Conservation (phyloP, 257 asterid species). For the Nemophila menziesii region DNA sequence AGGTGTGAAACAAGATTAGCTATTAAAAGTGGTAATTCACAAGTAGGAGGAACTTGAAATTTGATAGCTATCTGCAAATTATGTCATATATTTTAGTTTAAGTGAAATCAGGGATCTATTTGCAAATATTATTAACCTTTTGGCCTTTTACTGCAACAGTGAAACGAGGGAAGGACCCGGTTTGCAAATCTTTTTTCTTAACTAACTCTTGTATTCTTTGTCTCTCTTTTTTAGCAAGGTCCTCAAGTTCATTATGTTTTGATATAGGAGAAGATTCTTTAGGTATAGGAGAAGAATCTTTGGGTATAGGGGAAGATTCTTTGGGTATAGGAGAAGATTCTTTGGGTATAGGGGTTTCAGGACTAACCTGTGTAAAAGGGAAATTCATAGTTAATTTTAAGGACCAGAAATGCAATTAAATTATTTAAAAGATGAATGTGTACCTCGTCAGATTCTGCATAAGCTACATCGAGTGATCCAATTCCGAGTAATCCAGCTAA, state of each 20-base stretch:
- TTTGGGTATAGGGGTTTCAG: slow-evolving; percentile 18
- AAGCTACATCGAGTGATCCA: slow-evolving; percentile 43
- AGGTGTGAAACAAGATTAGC: slow-evolving; percentile 71
- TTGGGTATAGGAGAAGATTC: slow-evolving; percentile 28
- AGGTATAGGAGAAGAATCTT: slow-evolving; percentile 28
- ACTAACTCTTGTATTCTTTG: slow-evolving; percentile 48
- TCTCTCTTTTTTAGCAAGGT: slow-evolving; percentile 61
- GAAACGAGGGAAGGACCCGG: slow-evolving; percentile 63
- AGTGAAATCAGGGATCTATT: not conserved
- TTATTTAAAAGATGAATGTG: slow-evolving; percentile 3
- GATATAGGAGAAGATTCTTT: slow-evolving; percentile 31
- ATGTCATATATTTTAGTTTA: slow-evolving; percentile 13
- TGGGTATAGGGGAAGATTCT: slow-evolving; percentile 26
- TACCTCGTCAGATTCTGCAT: slow-evolving; percentile 67
- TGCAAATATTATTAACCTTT: slow-evolving; percentile 35
- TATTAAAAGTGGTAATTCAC: slow-evolving; percentile 74
- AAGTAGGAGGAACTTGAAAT: slow-evolving; percentile 78
- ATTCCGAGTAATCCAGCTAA: slow-evolving; percentile 72
- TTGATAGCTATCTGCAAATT: slow-evolving; percentile 57
- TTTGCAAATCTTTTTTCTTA: slow-evolving; percentile 44
- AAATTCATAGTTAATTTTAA: too few species aligned
- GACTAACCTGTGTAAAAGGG: slow-evolving; percentile 29
- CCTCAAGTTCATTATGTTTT: slow-evolving; percentile 41
- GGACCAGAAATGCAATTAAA: not conserved
- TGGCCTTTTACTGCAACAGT: slow-evolving; percentile 71